phyloP scores from a whole-genome alignment of 495 filamentous ascomycete genomes.

The Penicillium coffeae region DNA sequence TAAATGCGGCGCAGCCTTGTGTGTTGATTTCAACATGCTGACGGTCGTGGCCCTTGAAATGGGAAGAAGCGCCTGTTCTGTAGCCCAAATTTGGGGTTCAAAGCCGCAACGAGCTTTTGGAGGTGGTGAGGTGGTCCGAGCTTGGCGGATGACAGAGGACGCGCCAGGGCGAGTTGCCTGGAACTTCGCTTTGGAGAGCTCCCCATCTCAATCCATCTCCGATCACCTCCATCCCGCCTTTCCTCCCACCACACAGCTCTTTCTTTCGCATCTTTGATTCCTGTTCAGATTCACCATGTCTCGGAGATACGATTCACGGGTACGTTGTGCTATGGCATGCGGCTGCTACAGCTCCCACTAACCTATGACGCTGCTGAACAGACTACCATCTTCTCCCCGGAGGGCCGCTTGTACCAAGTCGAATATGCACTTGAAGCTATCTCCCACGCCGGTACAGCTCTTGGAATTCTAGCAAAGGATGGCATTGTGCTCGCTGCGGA shows the following conservation, averaged over 20 bases:
- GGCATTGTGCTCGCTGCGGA: slow-evolving; percentile 98
- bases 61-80: not conserved
- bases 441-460: slow-evolving; percentile 93
- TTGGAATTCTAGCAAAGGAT: slow-evolving; percentile 95
- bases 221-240: slow-evolving; percentile 16
- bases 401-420: slow-evolving; percentile 97
- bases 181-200: slow-evolving; percentile 25
- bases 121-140: slow-evolving; percentile 42
- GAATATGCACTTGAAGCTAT: slow-evolving; percentile 99
- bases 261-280: slow-evolving; percentile 2
- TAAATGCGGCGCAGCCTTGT: slow-evolving; percentile 52
- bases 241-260: slow-evolving; percentile 6
- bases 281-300: slow-evolving; percentile 63
- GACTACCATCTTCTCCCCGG: slow-evolving; percentile 99
- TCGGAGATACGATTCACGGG: slow-evolving; percentile 95
- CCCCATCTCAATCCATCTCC: slow-evolving; percentile 14
- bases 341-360: slow-evolving; percentile 38
- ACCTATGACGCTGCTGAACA: slow-evolving; percentile 49
- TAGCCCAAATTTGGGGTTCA: slow-evolving; percentile 10
- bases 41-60: not conserved
- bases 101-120: slow-evolving; percentile 26
- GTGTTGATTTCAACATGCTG: slow-evolving; percentile 43
- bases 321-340: slow-evolving; percentile 42
- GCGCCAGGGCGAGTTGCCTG: slow-evolving; percentile 48
- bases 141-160: slow-evolving; percentile 44